These are phyloP conservation scores for Stramenopiles sp. DNA, from an alignment of 352 stramenopile species.

Conservation along the genomic window DNA sequence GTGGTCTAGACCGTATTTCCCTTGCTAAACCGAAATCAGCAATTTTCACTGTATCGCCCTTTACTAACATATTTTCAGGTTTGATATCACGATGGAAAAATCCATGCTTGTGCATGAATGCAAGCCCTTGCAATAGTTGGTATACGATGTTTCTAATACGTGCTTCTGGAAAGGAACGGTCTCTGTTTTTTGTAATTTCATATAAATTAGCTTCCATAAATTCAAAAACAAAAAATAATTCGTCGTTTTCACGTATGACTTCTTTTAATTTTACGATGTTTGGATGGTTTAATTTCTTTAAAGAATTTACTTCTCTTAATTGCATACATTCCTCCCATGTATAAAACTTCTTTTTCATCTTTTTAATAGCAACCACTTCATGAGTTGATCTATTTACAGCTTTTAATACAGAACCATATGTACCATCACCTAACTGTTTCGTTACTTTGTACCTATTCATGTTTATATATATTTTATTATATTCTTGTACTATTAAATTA, in stretches of 20 bases:
- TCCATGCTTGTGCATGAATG: conserved; percentile 93
- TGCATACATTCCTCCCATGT: conserved; percentile 87
- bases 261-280: conserved; percentile 97
- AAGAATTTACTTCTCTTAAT: conserved; percentile 79
- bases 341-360: conserved; percentile 93
- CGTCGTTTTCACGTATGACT: conserved; percentile 88
- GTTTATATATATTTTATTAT: too few relatives aligned
- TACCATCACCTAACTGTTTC: conserved; percentile 80
- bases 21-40: conserved; percentile 94
- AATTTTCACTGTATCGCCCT: conserved; percentile 83
- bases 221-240: conserved; percentile 96
- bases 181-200: conserved; percentile 79
- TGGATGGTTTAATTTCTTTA: conserved; percentile 83
- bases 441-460: conserved; percentile 85
- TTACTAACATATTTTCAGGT: conserved; percentile 88
- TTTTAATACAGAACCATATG: conserved; percentile 81
- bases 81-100: conserved; percentile 98
- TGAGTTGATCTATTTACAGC: conserved; percentile 71
- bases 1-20: conserved; percentile 61
- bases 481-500: too few relatives aligned
- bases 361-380: conserved; percentile 83
- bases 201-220: conserved; percentile 96
- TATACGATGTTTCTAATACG: conserved; percentile 90
- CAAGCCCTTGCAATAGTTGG: conserved; percentile 87
- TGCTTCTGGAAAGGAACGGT: conserved; percentile 63